These are phyloP conservation scores for Jaenimonas drosophilae DNA, from an alignment of 208 protist species.

Conservation along the genomic window DNA sequence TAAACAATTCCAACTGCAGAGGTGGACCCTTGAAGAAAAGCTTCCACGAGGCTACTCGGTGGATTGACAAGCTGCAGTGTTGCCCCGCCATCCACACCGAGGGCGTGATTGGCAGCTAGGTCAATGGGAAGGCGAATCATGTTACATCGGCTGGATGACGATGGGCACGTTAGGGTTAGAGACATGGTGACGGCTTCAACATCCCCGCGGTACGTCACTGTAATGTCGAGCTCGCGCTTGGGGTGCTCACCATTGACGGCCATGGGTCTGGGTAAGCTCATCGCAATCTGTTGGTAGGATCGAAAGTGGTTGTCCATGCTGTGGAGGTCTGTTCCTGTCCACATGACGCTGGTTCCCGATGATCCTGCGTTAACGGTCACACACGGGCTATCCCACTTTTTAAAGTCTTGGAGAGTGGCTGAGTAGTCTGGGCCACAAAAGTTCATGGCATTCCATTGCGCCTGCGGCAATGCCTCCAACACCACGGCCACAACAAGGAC, in stretches of 20 bases:
- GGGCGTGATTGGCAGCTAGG: too few species aligned
- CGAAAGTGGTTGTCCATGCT: constrained; percentile 14
- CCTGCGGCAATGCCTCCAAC: constrained; percentile 33
- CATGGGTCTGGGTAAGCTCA: constrained; percentile 19
- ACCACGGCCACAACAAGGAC: constrained; percentile 34
- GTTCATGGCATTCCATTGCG: constrained; percentile 47
- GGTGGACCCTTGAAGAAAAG: neutral
- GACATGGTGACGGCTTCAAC: too few species aligned
- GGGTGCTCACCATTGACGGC: too few species aligned
- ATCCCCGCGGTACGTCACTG: too few species aligned
- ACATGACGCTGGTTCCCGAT: too few species aligned
- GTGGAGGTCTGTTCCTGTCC: constrained; percentile 14
- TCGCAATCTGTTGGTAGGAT: constrained; percentile 23
- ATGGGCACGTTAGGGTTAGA: too few species aligned
- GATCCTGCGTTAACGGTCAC: constrained; percentile 6
- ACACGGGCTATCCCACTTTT: constrained; percentile 21
- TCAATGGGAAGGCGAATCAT: too few species aligned
- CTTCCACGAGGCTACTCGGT: too few species aligned
- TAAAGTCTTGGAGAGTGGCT: constrained; percentile 12
- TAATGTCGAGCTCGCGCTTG: too few species aligned
- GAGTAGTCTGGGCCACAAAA: constrained; percentile 30
- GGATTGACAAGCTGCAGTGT: too few species aligned
- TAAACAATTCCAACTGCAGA: constrained; percentile 54
- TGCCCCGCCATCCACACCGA: too few species aligned
- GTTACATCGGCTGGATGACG: too few species aligned